Conservation (phyloP, 2,329 filamentous ascomycete genomes). For the Simplicillium aogashimaense region DNA sequence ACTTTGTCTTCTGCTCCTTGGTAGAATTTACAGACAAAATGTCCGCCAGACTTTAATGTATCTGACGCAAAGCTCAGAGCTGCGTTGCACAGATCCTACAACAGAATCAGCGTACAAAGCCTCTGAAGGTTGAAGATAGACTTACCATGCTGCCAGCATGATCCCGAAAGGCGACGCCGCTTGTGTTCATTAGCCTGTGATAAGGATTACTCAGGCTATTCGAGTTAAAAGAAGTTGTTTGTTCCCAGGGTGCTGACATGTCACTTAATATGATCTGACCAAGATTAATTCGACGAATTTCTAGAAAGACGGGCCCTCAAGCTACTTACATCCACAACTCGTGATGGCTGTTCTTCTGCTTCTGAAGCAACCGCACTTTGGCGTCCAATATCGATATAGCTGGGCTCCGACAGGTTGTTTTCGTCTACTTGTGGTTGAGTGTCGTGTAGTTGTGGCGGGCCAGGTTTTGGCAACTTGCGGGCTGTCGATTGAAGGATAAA, state of each 20-base stretch:
- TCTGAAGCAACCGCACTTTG: slow-evolving; percentile 21
- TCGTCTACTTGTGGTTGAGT: slow-evolving; percentile 9
- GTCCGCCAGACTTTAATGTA: slow-evolving; percentile 69
- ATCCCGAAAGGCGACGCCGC: slow-evolving; percentile 75
- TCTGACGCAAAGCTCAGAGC: slow-evolving; percentile 80
- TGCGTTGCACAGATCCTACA: slow-evolving; percentile 78
- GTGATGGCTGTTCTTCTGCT: slow-evolving; percentile 15
- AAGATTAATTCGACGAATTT: slow-evolving; percentile 8
- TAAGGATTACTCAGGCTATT: slow-evolving; percentile 93
- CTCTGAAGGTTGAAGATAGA: slow-evolving; percentile 3
- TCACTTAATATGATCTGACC: slow-evolving; percentile 79
- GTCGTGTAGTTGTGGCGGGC: slow-evolving; percentile 2
- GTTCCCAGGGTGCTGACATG: slow-evolving; percentile 96
- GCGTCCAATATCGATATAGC: slow-evolving; percentile 59
- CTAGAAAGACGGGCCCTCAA: background rate
- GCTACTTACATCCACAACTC: slow-evolving; percentile 54
- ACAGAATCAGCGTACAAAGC: background rate
- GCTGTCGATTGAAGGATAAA: slow-evolving; percentile 42
- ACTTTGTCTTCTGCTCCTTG: slow-evolving; percentile 78
- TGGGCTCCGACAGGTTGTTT: slow-evolving; percentile 30
- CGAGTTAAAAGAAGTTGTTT: slow-evolving; percentile 68
- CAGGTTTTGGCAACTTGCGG: too few species aligned
- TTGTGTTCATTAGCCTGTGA: slow-evolving; percentile 99
- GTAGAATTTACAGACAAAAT: slow-evolving; percentile 98
- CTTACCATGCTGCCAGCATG: slow-evolving; percentile 91